phyloP scores from a whole-genome alignment of 768 basidiomycete species.

The Trametes sanguinea region DNA sequence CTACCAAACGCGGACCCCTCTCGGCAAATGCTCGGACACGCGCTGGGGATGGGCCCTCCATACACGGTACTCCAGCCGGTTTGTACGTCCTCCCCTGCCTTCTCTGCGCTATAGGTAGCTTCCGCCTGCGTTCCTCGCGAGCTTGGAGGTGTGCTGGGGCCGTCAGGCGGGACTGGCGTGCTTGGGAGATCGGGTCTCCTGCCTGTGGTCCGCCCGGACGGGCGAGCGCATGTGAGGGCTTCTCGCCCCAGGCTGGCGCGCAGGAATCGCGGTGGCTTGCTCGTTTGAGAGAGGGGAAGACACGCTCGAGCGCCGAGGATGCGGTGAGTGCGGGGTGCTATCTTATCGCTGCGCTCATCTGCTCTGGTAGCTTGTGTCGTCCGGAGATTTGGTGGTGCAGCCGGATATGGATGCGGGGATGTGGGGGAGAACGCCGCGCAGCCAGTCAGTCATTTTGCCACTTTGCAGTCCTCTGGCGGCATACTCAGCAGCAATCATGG shows the following conservation, averaged over 20 bases:
- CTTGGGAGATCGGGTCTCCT: neutral
- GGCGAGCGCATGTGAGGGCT: constrained; percentile 13
- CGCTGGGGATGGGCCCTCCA: constrained; percentile 8
- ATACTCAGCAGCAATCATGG: too few relatives aligned
- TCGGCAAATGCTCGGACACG: constrained; percentile 19
- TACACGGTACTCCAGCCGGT: constrained; percentile 3
- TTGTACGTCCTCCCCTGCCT: neutral
- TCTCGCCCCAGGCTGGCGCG: constrained; percentile 11
- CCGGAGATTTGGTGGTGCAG: too few relatives aligned
- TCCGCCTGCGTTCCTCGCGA: neutral
- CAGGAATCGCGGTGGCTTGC: constrained; percentile 4
- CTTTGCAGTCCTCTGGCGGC: too few relatives aligned
- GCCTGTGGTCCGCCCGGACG: constrained; percentile 6
- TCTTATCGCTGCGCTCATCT: constrained; percentile 15
- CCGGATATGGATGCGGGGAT: too few relatives aligned
- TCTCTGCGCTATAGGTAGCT: neutral
- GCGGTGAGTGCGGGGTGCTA: constrained; percentile 1
- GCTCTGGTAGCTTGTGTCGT: neutral
- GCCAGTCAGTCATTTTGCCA: too few relatives aligned
- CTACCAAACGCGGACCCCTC: constrained; percentile 5
- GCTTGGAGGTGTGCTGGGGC: neutral
- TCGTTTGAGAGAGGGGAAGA: constrained; percentile 3
- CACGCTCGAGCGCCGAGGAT: constrained; percentile 2
- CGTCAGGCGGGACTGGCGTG: neutral
- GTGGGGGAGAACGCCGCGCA: too few relatives aligned